These are phyloP conservation scores for Ogataea ramenticola DNA, from an alignment of 805 yeast species.

Conservation along the genomic window DNA sequence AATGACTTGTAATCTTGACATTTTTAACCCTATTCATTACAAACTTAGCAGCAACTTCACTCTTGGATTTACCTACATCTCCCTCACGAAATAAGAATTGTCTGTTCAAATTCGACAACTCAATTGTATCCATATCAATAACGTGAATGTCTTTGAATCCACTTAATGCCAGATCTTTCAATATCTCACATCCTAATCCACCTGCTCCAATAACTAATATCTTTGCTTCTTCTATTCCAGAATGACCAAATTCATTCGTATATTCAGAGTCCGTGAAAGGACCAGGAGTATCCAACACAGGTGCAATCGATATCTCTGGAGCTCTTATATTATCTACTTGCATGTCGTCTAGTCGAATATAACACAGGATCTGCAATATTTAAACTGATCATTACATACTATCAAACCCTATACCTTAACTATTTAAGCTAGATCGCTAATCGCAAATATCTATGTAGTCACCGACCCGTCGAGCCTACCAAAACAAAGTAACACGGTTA, in stretches of 20 bases:
- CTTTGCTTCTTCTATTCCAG: conserved; percentile 16
- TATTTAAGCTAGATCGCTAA: too few relatives aligned
- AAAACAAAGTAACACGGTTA: too few relatives aligned
- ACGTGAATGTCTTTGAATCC: conserved; percentile 62
- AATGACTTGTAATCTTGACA: conserved; percentile 43
- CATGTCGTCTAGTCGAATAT: background rate
- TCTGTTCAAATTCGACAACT: conserved; percentile 66
- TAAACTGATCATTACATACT: too few relatives aligned
- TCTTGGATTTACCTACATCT: conserved; percentile 64
- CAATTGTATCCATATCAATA: conserved; percentile 81
- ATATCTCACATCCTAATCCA: conserved; percentile 76
- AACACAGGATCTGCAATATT: too few relatives aligned
- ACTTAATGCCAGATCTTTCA: conserved; percentile 62
- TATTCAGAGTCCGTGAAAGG: conserved; percentile 26
- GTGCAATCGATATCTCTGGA: background rate
- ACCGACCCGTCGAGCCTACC: too few relatives aligned
- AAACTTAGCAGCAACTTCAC: conserved; percentile 54
- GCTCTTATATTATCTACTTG: background rate
- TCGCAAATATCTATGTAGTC: too few relatives aligned
- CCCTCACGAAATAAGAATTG: conserved; percentile 59
- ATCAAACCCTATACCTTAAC: too few relatives aligned
- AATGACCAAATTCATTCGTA: conserved; percentile 14
- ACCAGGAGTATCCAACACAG: conserved; percentile 13
- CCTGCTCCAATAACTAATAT: conserved; percentile 66
- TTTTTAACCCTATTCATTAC: conserved; percentile 38